Conservation (phyloP, 495 filamentous ascomycete species). For the Annulohypoxylon nitens region DNA sequence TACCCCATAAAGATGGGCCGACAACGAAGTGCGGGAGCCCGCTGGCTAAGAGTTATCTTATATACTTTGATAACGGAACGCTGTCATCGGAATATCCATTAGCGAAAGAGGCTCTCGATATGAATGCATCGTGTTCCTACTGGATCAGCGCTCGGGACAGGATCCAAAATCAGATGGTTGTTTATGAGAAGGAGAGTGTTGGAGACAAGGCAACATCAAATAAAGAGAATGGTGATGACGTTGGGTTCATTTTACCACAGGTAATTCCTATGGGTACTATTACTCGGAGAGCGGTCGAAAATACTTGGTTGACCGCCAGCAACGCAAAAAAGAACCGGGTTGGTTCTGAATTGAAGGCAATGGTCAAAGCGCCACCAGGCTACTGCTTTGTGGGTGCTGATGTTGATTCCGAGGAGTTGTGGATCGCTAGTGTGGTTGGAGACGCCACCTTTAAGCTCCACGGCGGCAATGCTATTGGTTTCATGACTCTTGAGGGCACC, state of each 20-base stretch:
- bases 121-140: constrained; percentile 98
- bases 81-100: constrained; percentile 88
- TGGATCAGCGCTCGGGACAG: constrained; percentile 96
- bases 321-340: constrained; percentile 97
- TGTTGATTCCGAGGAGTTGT: constrained; percentile 98
- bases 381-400: constrained; percentile 96
- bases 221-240: constrained; percentile 19
- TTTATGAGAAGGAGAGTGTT: constrained; percentile 77
- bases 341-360: constrained; percentile 96
- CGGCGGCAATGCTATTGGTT: constrained; percentile 95
- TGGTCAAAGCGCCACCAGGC: constrained; percentile 91
- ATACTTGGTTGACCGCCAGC: constrained; percentile 97
- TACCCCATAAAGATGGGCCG: constrained; percentile 96
- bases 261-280: constrained; percentile 99
- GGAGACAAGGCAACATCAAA: constrained; percentile 27
- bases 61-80: constrained; percentile 90
- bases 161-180: constrained; percentile 92
- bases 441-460: constrained; percentile 95
- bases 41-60: constrained; percentile 88
- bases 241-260: constrained; percentile 95
- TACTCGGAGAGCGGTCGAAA: constrained; percentile 95
- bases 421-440: constrained; percentile 96
- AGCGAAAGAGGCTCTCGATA: constrained; percentile 93
- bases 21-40: constrained; percentile 85
- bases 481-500: constrained; percentile 98